Evolutionary conservation across 176 grass and related monocot species (phyloP).

Genomic region (Triticum dicoccoides): DNA sequence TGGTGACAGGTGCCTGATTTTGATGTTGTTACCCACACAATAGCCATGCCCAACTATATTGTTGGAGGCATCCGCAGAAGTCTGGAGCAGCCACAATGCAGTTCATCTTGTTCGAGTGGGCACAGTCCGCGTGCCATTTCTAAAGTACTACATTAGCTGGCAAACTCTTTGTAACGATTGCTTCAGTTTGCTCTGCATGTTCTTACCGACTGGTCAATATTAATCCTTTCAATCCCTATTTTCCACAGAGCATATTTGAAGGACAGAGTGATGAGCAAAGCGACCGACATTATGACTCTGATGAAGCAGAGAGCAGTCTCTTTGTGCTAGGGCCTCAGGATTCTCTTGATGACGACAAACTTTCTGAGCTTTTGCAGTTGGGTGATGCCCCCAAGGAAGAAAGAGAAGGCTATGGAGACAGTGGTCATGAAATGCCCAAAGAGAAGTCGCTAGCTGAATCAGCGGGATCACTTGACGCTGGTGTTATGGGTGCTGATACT

Average conservation of each 20-base stretch:
- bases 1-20: constrained; percentile 81
- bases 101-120: constrained; percentile 60
- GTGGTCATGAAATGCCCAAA: constrained; percentile 22
- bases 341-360: constrained; percentile 25
- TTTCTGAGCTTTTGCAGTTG: constrained; percentile 19
- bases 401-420: constrained; percentile 36
- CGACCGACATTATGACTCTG: constrained; percentile 66
- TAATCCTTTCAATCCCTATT: constrained; percentile 9
- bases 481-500: constrained; percentile 11
- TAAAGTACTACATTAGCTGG: constrained; percentile 38
- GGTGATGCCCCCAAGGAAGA: constrained; percentile 17
- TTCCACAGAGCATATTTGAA: constrained; percentile 41
- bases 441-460: constrained; percentile 49
- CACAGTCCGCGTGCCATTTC: constrained; percentile 35
- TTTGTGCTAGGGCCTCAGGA: constrained; percentile 41
- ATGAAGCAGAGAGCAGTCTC: constrained; percentile 83
- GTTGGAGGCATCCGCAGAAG: constrained; percentile 77
- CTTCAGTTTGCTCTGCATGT: neutral
- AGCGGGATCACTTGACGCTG: constrained; percentile 38
- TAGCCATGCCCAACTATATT: constrained; percentile 87
- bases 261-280: constrained; percentile 26
- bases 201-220: neutral
- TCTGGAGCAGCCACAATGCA: constrained; percentile 67
- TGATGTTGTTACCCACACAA: constrained; percentile 82
- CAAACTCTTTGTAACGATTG: constrained; percentile 27